A percentile compares a stretch with the other conserved stretches of the same genome.
phyloP scores from a whole-genome alignment of 768 basidiomycete species.

The Galerina marginata region DNA sequence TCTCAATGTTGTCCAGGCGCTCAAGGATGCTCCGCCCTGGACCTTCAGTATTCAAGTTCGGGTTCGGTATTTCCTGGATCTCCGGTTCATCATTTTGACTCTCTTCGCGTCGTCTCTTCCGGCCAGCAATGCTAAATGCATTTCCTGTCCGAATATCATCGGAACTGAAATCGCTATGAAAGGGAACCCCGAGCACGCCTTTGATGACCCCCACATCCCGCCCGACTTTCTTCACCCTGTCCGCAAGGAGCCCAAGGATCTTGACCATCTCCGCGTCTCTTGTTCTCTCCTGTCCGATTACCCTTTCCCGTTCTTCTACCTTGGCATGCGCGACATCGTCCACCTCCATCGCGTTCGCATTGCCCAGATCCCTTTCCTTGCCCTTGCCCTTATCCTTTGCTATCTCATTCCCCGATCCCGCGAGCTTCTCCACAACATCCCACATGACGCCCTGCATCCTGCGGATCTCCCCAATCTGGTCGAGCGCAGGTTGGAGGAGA shows the following conservation, averaged over 20 bases:
- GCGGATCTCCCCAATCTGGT: background rate
- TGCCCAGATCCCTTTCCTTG: background rate
- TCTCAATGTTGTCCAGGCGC: conserved; percentile 15
- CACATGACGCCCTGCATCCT: background rate
- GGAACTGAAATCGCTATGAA: background rate
- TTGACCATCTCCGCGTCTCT: background rate
- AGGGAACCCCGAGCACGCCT: conserved; percentile 5
- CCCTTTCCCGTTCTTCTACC: background rate
- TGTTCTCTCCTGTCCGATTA: background rate
- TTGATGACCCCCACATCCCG: background rate
- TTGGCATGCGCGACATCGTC: background rate
- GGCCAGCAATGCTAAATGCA: background rate
- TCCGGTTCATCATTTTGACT: background rate
- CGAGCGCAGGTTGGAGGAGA: background rate
- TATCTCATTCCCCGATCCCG: background rate
- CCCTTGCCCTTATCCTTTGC: background rate
- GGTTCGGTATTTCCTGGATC: background rate
- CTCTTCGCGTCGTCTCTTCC: background rate
- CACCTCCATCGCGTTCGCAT: background rate
- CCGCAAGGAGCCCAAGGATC: conserved; percentile 1
- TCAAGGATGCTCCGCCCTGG: conserved; percentile 10
- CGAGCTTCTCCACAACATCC: background rate
- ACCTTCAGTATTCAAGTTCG: background rate
- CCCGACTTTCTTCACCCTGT: conserved; percentile 3
- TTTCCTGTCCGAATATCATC: background rate